Evolutionary conservation across 345 rosid genomes (phyloP).

Genomic region (Syzygium aqueum): DNA sequence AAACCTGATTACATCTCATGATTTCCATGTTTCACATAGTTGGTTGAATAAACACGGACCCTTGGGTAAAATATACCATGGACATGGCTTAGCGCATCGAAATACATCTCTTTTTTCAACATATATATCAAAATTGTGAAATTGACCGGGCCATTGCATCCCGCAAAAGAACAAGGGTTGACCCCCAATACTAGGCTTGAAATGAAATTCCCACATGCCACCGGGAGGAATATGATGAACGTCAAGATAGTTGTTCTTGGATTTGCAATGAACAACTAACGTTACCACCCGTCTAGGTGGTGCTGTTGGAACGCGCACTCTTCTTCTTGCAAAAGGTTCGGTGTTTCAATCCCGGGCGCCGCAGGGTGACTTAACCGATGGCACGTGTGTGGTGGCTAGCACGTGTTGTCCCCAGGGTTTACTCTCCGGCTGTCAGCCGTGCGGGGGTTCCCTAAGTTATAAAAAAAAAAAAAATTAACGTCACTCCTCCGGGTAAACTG

Average conservation of each 20-base stretch:
- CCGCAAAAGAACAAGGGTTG: background rate
- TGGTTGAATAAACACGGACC: background rate
- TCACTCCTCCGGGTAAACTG: background rate
- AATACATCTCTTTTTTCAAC: background rate
- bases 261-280: background rate
- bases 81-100: background rate
- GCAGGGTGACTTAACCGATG: too few species aligned
- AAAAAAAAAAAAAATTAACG: too few species aligned
- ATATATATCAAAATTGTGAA: background rate
- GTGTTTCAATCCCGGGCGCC: too few species aligned
- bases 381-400: too few species aligned
- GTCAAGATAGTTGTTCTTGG: background rate
- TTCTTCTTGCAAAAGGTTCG: too few species aligned
- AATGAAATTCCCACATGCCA: background rate
- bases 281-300: too few species aligned
- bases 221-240: background rate
- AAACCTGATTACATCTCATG: background rate
- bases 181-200: background rate
- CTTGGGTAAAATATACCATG: background rate
- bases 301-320: too few species aligned
- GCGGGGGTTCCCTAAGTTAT: too few species aligned
- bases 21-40: background rate
- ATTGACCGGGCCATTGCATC: background rate
- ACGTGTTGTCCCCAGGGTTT: too few species aligned
- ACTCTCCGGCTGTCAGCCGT: too few species aligned